Evolutionary conservation across 1,139 yeast genomes (phyloP).

Genomic region (Meyerozyma sp.): DNA sequence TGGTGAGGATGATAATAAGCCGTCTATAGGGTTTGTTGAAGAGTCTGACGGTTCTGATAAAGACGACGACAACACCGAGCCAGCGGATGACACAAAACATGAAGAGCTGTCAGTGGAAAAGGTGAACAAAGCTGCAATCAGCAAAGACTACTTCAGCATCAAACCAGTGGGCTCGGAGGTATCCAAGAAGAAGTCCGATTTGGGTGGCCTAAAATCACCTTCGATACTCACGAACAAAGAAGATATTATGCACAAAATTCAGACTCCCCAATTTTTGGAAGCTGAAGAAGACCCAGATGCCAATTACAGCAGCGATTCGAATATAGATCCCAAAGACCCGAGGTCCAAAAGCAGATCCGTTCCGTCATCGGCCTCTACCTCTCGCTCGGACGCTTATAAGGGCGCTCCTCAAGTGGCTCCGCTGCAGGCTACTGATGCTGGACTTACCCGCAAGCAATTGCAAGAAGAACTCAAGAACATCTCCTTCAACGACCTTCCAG

Average conservation of each 20-base stretch:
- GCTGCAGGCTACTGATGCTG: slow-evolving; percentile 7
- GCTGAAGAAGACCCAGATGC: slow-evolving; percentile 21
- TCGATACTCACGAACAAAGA: slow-evolving; percentile 36
- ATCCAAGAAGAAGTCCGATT: neutral
- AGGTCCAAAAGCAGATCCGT: slow-evolving; percentile 2
- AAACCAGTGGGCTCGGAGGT: neutral
- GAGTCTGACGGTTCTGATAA: slow-evolving; percentile 13
- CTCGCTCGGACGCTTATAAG: slow-evolving; percentile 10
- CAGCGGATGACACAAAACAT: slow-evolving; percentile 1
- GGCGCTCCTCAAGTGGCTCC: slow-evolving; percentile 2
- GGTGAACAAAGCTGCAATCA: neutral
- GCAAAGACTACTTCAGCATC: neutral
- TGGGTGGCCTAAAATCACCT: slow-evolving; percentile 16
- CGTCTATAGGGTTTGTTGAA: slow-evolving; percentile 28
- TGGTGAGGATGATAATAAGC: slow-evolving; percentile 17
- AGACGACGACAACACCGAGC: slow-evolving; percentile 5
- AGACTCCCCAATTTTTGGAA: slow-evolving; percentile 31
- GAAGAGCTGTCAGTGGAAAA: neutral
- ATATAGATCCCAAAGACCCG: neutral
- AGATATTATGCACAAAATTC: slow-evolving; percentile 32
- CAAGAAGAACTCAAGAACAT: slow-evolving; percentile 36
- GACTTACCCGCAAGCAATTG: slow-evolving; percentile 31
- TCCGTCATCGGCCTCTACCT: slow-evolving; percentile 9
- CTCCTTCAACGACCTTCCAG: slow-evolving; percentile 81
- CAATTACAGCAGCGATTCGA: neutral